Evolutionary conservation across 805 yeast species (phyloP), one percentile per base, ranked within the genome.

Genomic region (Ogataea populi-albae): DNA sequence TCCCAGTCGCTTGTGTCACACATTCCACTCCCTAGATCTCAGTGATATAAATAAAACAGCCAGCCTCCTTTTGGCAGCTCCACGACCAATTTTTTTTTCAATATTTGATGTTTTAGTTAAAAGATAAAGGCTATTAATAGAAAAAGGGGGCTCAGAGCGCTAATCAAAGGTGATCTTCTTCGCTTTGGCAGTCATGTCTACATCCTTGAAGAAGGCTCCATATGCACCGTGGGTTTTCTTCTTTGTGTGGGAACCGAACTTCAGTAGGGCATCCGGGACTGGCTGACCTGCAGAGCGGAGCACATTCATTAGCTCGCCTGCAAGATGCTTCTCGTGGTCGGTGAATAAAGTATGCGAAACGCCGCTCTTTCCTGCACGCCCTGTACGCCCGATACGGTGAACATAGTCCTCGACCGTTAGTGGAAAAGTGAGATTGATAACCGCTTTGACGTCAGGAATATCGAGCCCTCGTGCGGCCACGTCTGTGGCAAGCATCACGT

Each of bases 381-480:
- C 98, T 6, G 98, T 91, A 72, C 98, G 84, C 44, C 98, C 98
- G 50, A 91, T 91, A 66, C 98, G 78, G 62, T 91, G 98, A 23
- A 91, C 97, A 56, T 91, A 91, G 65, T 91, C 97, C 64, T 91
- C 98, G 8, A 86, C 93, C 1, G 97, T 89, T 52, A 89, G 73
- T 30, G 98, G 98, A 79, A 91, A 91, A 5, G 97, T 89, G 61
- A 91, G 72, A 61, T 91, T 91, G 61, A 91, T 87, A 26, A 91
- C 98, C 14, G 87, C 85, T 63, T 89, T 91, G 43, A 93, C 98
- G 50, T 94, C 87, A 34, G 98, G 98, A 53, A 93, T 93, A 64
- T 93, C 99, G 49, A 93, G 73, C 46, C 98, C 98, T 71, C 98
- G 78, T 26, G 97, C 97, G 34, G 97, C 97, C 40, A 89, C 99